phyloP scores from a whole-genome alignment of 2,329 filamentous ascomycete genomes.

The Trichophyton mentagrophytes region DNA sequence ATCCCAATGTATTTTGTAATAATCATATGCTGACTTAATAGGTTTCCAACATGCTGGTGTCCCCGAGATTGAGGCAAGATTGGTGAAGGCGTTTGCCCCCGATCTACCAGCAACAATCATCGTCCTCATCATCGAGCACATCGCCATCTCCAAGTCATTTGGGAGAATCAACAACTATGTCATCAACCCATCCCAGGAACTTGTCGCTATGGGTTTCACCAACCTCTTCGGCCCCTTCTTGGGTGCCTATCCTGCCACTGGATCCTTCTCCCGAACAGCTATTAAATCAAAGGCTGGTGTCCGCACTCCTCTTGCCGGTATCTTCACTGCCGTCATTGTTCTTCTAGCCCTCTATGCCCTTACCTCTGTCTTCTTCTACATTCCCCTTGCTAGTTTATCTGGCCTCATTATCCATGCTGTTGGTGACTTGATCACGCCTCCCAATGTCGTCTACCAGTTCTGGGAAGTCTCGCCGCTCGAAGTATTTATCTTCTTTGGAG shows the following conservation, averaged over 20 bases:
- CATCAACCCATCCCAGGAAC: slow-evolving; percentile 52
- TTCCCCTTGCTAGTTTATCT: slow-evolving; percentile 52
- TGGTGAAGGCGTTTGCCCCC: slow-evolving; percentile 43
- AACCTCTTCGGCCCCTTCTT: slow-evolving; percentile 56
- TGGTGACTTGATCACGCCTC: slow-evolving; percentile 47
- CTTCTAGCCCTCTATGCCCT: slow-evolving; percentile 51
- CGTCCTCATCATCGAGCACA: slow-evolving; percentile 49
- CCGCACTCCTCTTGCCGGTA: slow-evolving; percentile 47
- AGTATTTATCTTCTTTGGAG: slow-evolving; percentile 39
- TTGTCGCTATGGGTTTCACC: slow-evolving; percentile 49
- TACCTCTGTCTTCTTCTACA: slow-evolving; percentile 50
- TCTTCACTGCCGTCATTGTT: slow-evolving; percentile 50
- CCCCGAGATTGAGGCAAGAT: slow-evolving; percentile 27
- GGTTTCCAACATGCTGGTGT: slow-evolving; percentile 38
- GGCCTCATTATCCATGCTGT: slow-evolving; percentile 57
- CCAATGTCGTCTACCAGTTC: slow-evolving; percentile 48
- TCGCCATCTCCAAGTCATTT: slow-evolving; percentile 53
- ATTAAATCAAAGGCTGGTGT: slow-evolving; percentile 55
- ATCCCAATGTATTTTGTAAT: background rate
- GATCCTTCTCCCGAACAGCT: slow-evolving; percentile 54
- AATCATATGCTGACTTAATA: slow-evolving; percentile 1
- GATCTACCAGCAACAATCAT: slow-evolving; percentile 50
- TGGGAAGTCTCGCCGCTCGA: slow-evolving; percentile 54
- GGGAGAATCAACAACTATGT: slow-evolving; percentile 49
- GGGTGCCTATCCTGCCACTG: slow-evolving; percentile 51